Conservation (phyloP, 2,329 filamentous ascomycete species). For the Herpotrichia juniperi region DNA sequence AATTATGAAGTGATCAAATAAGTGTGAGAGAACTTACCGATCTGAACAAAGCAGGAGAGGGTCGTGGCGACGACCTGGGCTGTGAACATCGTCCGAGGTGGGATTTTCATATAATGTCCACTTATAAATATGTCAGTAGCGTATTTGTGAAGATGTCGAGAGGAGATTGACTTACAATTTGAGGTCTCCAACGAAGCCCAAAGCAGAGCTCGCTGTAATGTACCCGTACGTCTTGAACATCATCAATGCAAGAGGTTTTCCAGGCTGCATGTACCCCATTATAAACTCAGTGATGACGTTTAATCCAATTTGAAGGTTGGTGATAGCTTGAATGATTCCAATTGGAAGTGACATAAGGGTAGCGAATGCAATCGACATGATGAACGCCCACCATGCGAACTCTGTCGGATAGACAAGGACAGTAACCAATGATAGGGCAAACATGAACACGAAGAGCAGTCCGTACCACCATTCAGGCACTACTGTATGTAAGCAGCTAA, state of each 20-base stretch:
- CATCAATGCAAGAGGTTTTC: slow-evolving; percentile 73
- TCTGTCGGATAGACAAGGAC: slow-evolving; percentile 67
- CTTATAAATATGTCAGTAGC: slow-evolving; percentile 1
- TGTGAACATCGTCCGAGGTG: slow-evolving; percentile 57
- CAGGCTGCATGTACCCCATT: slow-evolving; percentile 75
- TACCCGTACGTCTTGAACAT: slow-evolving; percentile 35
- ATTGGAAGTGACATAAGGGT: slow-evolving; percentile 47
- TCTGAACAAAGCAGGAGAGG: slow-evolving; percentile 26
- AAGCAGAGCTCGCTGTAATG: slow-evolving; percentile 25
- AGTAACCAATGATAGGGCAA: slow-evolving; percentile 57
- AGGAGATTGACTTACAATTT: slow-evolving; percentile 15
- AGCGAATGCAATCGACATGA: slow-evolving; percentile 69
- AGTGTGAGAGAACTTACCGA: slow-evolving; percentile 41
- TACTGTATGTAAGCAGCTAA: no score
- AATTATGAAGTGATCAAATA: no score
- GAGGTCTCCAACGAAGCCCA: slow-evolving; percentile 22
- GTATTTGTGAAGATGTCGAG: neutral
- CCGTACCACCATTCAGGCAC: slow-evolving; percentile 65
- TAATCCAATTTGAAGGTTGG: slow-evolving; percentile 68
- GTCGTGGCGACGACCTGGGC: slow-evolving; percentile 59
- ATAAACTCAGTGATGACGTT: slow-evolving; percentile 64
- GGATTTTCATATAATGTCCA: slow-evolving; percentile 55
- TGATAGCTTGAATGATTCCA: slow-evolving; percentile 59
- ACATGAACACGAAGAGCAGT: slow-evolving; percentile 53
- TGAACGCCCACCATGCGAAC: slow-evolving; percentile 74